A percentile compares a stretch with the other conserved stretches of the same genome.
Conservation (phyloP, 306 rosid species). For the Purshia tridentata region DNA sequence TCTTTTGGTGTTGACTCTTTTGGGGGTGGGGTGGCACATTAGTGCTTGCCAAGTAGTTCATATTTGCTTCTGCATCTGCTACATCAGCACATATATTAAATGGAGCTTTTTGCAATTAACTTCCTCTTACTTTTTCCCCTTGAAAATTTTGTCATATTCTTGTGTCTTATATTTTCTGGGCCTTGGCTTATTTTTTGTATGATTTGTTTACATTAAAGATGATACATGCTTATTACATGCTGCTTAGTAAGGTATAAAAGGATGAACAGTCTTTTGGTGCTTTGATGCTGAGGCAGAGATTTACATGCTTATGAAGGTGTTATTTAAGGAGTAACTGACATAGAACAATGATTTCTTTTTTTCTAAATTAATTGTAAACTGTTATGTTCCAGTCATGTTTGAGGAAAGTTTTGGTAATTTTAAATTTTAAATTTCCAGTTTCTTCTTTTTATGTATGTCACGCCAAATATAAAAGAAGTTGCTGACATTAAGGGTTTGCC, state of each 20-base stretch:
- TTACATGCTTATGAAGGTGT: neutral
- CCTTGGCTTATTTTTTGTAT: neutral
- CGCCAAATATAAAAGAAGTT: constrained; percentile 1
- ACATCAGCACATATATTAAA: neutral
- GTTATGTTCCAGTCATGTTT: neutral
- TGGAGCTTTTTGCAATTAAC: neutral
- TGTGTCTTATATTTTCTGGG: neutral
- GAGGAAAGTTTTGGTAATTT: neutral
- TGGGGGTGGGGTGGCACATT: no score
- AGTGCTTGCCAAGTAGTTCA: no score
- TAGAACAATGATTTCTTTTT: neutral
- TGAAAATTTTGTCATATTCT: no score
- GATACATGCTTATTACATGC: neutral
- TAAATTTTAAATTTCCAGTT: neutral
- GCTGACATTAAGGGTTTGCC: constrained; percentile 31
- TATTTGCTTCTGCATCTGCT: no score
- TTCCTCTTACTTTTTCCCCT: neutral
- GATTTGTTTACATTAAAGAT: neutral
- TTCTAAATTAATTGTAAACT: neutral
- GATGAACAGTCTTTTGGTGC: neutral
- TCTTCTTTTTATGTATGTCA: constrained; percentile 26
- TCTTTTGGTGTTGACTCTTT: no score
- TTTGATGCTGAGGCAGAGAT: neutral
- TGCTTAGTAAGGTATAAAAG: neutral
- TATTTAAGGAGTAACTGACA: neutral